Conservation (phyloP, 225 moss, liverwort and hornwort species). For the Antitrichia curtipendula region DNA sequence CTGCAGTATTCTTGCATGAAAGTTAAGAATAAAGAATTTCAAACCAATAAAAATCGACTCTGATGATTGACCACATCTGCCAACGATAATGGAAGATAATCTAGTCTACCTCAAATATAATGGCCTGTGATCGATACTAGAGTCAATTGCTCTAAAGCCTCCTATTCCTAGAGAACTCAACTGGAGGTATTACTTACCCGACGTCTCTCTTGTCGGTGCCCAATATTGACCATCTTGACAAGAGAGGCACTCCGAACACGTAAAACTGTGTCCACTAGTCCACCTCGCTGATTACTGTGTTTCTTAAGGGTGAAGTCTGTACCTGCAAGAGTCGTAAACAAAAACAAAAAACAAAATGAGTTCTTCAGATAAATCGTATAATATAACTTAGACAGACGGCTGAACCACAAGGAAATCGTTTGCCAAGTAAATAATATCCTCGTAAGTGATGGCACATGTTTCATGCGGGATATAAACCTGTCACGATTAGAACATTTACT, state of each 20-base stretch:
- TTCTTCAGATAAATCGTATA: not conserved
- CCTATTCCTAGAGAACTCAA: not conserved
- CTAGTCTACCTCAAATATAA: not conserved
- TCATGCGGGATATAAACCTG: not conserved
- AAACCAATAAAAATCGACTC: not conserved
- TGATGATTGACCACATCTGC: not conserved
- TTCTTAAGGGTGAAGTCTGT: constrained; percentile 88
- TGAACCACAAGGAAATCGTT: not conserved
- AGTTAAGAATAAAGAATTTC: not conserved
- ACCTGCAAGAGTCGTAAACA: constrained; percentile 30
- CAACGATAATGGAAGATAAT: not conserved
- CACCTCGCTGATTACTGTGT: constrained; percentile 97
- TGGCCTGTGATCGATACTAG: not conserved
- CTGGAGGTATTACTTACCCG: constrained; percentile 31
- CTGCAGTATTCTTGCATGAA: constrained; percentile 27
- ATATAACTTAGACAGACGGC: not conserved
- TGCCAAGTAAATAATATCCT: not conserved
- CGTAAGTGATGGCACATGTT: not conserved
- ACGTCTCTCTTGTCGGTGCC: constrained; percentile 86
- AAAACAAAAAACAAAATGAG: not conserved
- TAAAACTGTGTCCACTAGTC: constrained; percentile 76
- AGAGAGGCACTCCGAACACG: constrained; percentile 93
- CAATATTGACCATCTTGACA: constrained; percentile 94
- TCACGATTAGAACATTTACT: not conserved
- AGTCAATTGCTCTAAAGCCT: not conserved